Evolutionary conservation across 1,139 yeast genomes (phyloP).

Genomic region (Geotrichum histeridarum): DNA sequence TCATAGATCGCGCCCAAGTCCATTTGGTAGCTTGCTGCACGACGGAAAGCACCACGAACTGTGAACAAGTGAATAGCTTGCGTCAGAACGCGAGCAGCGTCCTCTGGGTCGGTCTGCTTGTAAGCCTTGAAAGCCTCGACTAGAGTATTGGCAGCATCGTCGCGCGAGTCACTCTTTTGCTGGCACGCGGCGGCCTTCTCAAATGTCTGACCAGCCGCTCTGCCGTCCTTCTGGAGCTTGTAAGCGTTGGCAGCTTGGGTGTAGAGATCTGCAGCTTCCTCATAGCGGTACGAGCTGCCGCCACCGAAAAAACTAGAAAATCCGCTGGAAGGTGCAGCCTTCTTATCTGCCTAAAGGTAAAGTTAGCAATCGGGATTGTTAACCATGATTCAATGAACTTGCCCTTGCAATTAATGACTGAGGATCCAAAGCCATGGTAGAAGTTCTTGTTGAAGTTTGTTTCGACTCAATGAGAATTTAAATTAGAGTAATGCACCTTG

Average conservation of each 20-base stretch:
- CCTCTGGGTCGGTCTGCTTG: constrained; percentile 63
- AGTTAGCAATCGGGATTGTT: not conserved
- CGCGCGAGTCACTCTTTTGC: constrained; percentile 67
- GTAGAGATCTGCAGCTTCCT: constrained; percentile 89
- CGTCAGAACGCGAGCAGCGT: constrained; percentile 71
- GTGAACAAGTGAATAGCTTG: constrained; percentile 82
- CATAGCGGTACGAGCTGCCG: constrained; percentile 60
- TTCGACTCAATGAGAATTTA: not conserved
- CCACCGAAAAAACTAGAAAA: constrained; percentile 64
- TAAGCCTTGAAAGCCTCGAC: constrained; percentile 90
- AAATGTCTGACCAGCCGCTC: constrained; percentile 72
- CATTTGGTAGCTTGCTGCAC: constrained; percentile 91
- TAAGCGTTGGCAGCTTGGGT: constrained; percentile 87
- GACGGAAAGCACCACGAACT: constrained; percentile 85
- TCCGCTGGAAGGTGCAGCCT: constrained; percentile 68
- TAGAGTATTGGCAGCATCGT: constrained; percentile 86
- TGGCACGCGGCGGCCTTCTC: constrained; percentile 82
- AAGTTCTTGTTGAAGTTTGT: not conserved
- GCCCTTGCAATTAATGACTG: constrained; percentile 27
- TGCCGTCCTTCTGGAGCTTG: constrained; percentile 62
- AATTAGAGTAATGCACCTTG: no score
- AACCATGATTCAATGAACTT: not conserved
- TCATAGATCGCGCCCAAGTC: constrained; percentile 88
- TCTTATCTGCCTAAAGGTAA: constrained; percentile 56
- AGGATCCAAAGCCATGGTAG: constrained; percentile 30